Evolutionary conservation across 257 asterid genomes (phyloP).

Genomic region (Cordia subcordata): DNA sequence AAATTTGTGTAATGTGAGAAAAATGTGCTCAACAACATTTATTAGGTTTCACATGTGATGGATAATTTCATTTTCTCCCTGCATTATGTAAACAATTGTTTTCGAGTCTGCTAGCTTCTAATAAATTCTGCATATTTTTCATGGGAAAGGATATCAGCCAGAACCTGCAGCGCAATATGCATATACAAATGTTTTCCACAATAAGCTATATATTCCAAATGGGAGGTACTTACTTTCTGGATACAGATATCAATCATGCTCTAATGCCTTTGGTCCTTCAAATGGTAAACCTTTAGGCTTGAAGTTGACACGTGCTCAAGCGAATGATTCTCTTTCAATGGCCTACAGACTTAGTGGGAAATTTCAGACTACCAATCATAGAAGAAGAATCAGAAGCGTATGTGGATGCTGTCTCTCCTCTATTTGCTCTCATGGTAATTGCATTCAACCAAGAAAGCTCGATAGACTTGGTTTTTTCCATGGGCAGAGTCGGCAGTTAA

Average conservation of each 20-base stretch:
- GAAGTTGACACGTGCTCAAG: constrained; percentile 21
- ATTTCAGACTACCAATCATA: constrained; percentile 24
- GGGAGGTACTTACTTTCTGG: constrained; percentile 24
- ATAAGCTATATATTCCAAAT: constrained; percentile 29
- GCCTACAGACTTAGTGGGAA: constrained; percentile 26
- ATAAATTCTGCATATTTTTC: constrained; percentile 15
- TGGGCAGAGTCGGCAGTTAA: constrained; percentile 33
- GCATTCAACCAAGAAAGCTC: constrained; percentile 39
- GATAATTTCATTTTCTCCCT: background rate
- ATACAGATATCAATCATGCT: constrained; percentile 20
- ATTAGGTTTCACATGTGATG: no score
- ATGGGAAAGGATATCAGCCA: constrained; percentile 35
- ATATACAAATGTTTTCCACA: constrained; percentile 24
- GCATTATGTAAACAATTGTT: background rate
- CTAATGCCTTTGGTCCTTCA: constrained; percentile 28
- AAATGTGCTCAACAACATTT: no score
- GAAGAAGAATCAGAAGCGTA: constrained; percentile 34
- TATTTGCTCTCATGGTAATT: constrained; percentile 25
- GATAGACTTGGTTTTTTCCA: constrained; percentile 36
- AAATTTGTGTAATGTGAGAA: no score
- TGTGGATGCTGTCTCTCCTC: constrained; percentile 37
- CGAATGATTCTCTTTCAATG: constrained; percentile 19
- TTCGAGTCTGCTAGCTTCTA: background rate
- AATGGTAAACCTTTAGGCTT: constrained; percentile 25
- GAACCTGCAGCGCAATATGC: constrained; percentile 35